Base-by-base conservation (phyloP, 2,329 filamentous ascomycete species). In the Penicillium janthinellum region DNA sequence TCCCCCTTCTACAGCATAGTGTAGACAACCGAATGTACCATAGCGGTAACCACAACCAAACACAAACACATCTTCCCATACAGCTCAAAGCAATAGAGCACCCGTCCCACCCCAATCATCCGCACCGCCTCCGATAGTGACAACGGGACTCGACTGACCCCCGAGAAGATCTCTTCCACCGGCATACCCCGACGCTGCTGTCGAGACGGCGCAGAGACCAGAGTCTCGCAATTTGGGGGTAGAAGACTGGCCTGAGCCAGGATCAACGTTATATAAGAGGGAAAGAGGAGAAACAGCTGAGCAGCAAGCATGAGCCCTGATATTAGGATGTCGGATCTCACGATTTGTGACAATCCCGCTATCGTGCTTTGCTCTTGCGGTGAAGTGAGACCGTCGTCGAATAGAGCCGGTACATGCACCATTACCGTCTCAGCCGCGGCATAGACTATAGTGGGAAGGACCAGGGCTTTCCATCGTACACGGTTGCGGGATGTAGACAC, bases 1-100 rank as follows among this genome's bases (percentile, higher is more conserved):
- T 20, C 12, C 25, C 25, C 28, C 28, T 49, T 35, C 31, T 34
- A 49, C 14, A 12, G n/a, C 25, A 49, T 49, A 34, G 45, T n/a
- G 15, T 49, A 49, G 17, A 49, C 45, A 25, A 20, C 31, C 4
- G 17, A n/a, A 49, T 49, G 45, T 15, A 49, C 45, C 28, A 49
- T 34, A 34, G 28, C 45, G 15, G 45, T 34, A 17, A 49, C 11
- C 11, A 34, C 45, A 49, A 49, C 2, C 28, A 49, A 35, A 49
- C 45, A 49, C 4, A 49, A 49, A 49, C 45, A 49, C 45, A 49
- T 49, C 45, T 49, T 49, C 17, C 28, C 45, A 35, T 49, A 28
- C 6, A 49, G 5, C 34, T 49, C 45, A 28, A 49, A 15, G 34
- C 45, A 49, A 34, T 15, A 49, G 17, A 49, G 28, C 4, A 49